Conservation (phyloP, 2,329 filamentous ascomycete species). For the Shiraia sp. region DNA sequence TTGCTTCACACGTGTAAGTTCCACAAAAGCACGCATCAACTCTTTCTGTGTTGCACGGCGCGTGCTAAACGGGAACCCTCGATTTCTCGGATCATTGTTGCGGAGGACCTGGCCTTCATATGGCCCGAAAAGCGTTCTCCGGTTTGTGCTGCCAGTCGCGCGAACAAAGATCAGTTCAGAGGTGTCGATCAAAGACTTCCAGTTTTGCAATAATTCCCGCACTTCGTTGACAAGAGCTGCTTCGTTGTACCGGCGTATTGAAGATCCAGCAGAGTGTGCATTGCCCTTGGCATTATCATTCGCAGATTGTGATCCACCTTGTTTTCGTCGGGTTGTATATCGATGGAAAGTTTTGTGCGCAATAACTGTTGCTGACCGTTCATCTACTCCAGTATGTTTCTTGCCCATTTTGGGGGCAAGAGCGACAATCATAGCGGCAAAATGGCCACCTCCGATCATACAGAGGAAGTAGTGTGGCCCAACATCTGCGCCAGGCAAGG, state of each 20-base stretch:
- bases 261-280: slow-evolving; percentile 91
- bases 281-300: slow-evolving; percentile 93
- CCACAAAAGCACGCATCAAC: slow-evolving; percentile 91
- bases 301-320: slow-evolving; percentile 91
- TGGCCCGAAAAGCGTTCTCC: slow-evolving; percentile 84
- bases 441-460: slow-evolving; percentile 98
- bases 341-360: slow-evolving; percentile 98
- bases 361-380: slow-evolving; percentile 82
- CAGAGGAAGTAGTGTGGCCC: slow-evolving; percentile 91
- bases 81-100: slow-evolving; percentile 76
- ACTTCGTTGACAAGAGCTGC: slow-evolving; percentile 88
- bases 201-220: slow-evolving; percentile 75
- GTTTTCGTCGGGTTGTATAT: slow-evolving; percentile 94
- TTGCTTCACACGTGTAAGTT: slow-evolving; percentile 88
- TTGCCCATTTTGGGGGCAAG: slow-evolving; percentile 79
- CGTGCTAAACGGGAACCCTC: slow-evolving; percentile 92
- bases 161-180: slow-evolving; percentile 86
- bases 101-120: slow-evolving; percentile 86
- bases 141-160: slow-evolving; percentile 84
- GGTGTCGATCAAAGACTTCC: slow-evolving; percentile 83
- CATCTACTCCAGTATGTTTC: slow-evolving; percentile 69
- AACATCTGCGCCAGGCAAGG: slow-evolving; percentile 61
- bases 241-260: slow-evolving; percentile 90
- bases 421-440: slow-evolving; percentile 93
- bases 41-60: slow-evolving; percentile 90